Conservation (phyloP, 495 filamentous ascomycete species). For the Barbatosphaeria neglecta region DNA sequence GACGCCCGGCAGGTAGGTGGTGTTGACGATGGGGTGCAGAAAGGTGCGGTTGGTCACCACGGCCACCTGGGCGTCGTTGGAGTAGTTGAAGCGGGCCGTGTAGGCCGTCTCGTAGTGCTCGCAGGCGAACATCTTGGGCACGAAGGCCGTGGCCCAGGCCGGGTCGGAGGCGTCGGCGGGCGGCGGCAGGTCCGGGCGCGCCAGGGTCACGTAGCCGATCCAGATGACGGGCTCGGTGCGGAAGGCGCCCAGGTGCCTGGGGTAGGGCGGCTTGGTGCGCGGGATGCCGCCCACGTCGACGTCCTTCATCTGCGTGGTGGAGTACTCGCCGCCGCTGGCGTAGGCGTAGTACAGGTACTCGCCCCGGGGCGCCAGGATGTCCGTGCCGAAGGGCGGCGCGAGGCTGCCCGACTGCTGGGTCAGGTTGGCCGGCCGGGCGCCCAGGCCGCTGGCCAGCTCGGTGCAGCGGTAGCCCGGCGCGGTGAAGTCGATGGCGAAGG, state of each 20-base stretch:
- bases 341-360: constrained; percentile 23
- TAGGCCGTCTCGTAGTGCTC: constrained; percentile 27
- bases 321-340: constrained; percentile 23
- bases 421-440: constrained; percentile 13
- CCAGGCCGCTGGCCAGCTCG: constrained; percentile 20
- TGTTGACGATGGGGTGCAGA: constrained; percentile 20
- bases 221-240: constrained; percentile 27
- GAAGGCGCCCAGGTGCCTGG: constrained; percentile 20
- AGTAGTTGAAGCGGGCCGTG: constrained; percentile 20
- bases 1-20: constrained; percentile 17
- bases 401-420: constrained; percentile 15
- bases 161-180: constrained; percentile 12
- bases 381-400: constrained; percentile 15
- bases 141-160: constrained; percentile 15
- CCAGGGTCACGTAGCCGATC: constrained; percentile 18
- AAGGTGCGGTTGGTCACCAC: constrained; percentile 14
- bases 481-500: constrained; percentile 18
- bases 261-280: constrained; percentile 15
- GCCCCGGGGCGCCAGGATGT: constrained; percentile 19
- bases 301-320: constrained; percentile 19
- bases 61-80: constrained; percentile 13
- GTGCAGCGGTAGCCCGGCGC: constrained; percentile 25
- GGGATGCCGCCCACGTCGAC: constrained; percentile 16
- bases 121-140: constrained; percentile 26
- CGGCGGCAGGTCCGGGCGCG: constrained; percentile 8